Base-by-base conservation (phyloP, 169 alveolate species). In the Eimeria praecox region DNA sequence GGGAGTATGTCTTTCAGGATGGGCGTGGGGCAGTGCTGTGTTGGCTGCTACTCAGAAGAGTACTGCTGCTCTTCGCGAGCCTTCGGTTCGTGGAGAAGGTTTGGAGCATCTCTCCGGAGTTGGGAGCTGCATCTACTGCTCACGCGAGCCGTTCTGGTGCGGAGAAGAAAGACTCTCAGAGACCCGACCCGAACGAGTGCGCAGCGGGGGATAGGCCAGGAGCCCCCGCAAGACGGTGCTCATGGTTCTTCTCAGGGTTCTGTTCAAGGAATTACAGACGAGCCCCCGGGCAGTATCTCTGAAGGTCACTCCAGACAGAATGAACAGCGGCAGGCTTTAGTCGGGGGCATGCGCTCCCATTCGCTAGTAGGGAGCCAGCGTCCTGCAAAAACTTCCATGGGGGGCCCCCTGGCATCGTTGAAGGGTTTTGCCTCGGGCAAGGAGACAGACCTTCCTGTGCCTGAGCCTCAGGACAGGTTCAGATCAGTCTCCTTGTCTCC, bases 81-180 rank as follows among this genome's bases (percentile, higher is more conserved):
- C 54, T 93, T 62, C 52, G 96, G 96, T 20, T 56, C 87, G 12
- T 52, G 96, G 64, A 59, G 90, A 30, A 62, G 96, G 33, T 93
- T 80, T 33, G 96, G 93, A 20, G 88, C 75, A 6, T 93, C 96
- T 59, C 85, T 83, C 40, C 87, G 96, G 40, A 82, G 96, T 54
- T 93, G 96, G 96, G 96, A 93, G 88, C 78, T 93, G 62, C 96
- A 93, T 56, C 78, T 93, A 46, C 93, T 93, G 42, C 96, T 93
- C 22, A 82, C 85, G 33, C 33, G 87, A 1, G 96, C 96, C 18
- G 96, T 82, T 12, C 93, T 93, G 40, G 54, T 93, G 27, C 93
- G 96, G 52, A 73, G 96, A 33, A 40, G 94, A 40, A 80, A 93
- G 78, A 86, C 92, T 27, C 92, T 86, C 8, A 33, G 92, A 10